Percentiles rank a stretch among this genome's conserved stretches.
Evolutionary conservation across 1,284 basidiomycete genomes (phyloP).

Genomic region (Fomitopsis schrenkii): DNA sequence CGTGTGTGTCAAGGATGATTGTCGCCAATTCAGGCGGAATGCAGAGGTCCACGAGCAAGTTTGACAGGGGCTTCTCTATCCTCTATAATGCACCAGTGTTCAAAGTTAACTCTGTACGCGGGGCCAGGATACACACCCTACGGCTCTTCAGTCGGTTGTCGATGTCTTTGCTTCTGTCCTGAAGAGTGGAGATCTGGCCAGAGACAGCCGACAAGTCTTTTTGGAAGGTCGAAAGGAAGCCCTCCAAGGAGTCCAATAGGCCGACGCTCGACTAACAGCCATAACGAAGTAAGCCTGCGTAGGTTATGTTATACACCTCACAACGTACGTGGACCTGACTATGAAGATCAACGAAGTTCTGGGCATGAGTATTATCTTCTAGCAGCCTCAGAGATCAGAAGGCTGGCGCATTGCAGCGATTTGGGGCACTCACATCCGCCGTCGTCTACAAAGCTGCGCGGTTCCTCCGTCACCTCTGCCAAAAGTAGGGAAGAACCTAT

Average conservation of each 20-base stretch:
- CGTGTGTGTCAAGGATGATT: slow-evolving; percentile 79
- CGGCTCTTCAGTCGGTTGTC: slow-evolving; percentile 83
- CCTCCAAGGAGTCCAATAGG: slow-evolving; percentile 81
- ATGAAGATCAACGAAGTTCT: slow-evolving; percentile 79
- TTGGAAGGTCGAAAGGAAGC: slow-evolving; percentile 94
- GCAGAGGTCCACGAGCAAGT: slow-evolving; percentile 75
- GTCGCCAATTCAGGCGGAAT: slow-evolving; percentile 80
- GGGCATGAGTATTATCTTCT: slow-evolving; percentile 38
- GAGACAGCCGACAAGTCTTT: slow-evolving; percentile 91
- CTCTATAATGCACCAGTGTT: slow-evolving; percentile 42
- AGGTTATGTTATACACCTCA: background rate
- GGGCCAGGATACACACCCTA: slow-evolving; percentile 46
- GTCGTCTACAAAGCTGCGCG: background rate
- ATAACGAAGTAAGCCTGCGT: slow-evolving; percentile 5
- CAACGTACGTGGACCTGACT: slow-evolving; percentile 66
- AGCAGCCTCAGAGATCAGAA: background rate
- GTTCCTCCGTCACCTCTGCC: background rate
- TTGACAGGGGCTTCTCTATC: slow-evolving; percentile 85
- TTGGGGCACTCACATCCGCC: background rate
- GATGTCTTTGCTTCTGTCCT: slow-evolving; percentile 85
- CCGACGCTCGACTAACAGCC: slow-evolving; percentile 61
- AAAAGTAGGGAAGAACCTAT: background rate
- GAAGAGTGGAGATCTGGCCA: slow-evolving; percentile 92
- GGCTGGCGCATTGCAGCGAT: background rate
- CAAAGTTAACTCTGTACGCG: background rate